Evolutionary conservation across 352 stramenopile species (phyloP).

Genomic region (Phytophthora foliorum): DNA sequence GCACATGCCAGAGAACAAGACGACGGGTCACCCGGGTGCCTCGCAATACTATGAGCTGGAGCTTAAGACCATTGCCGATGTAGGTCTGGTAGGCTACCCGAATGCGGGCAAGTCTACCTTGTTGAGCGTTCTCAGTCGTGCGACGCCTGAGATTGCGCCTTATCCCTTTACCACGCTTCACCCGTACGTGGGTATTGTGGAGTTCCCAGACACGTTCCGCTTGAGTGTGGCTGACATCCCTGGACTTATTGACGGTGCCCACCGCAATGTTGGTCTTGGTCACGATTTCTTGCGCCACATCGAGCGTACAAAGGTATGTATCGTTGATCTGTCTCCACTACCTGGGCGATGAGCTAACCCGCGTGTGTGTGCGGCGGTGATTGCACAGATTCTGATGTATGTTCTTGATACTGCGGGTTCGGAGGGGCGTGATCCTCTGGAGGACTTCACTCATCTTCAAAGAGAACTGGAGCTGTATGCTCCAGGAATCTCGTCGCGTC

Average conservation of each 20-base stretch:
- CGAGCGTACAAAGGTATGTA: conserved; percentile 95
- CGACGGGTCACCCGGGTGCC: conserved; percentile 90
- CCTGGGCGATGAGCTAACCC: background rate
- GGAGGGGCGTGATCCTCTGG: conserved; percentile 79
- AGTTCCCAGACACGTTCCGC: conserved; percentile 95
- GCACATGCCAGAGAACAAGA: conserved; percentile 86
- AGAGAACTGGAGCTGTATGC: conserved; percentile 90
- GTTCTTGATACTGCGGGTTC: conserved; percentile 86
- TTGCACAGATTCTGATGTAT: conserved; percentile 83
- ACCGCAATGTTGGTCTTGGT: conserved; percentile 97
- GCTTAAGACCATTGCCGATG: conserved; percentile 98
- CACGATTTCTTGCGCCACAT: conserved; percentile 99
- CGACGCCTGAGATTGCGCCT: conserved; percentile 95
- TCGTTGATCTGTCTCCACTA: background rate
- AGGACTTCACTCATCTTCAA: conserved; percentile 84
- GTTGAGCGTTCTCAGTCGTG: conserved; percentile 93
- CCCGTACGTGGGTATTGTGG: conserved; percentile 95
- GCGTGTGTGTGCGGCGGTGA: background rate
- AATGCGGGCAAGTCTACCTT: conserved; percentile 99
- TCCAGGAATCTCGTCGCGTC: conserved; percentile 84
- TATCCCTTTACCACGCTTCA: conserved; percentile 99
- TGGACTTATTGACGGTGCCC: conserved; percentile 92
- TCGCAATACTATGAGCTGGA: conserved; percentile 97
- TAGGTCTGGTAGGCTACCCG: conserved; percentile 98
- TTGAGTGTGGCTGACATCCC: conserved; percentile 93